Evolutionary conservation across 345 rosid genomes (phyloP).

Genomic region (Angophora floribunda): DNA sequence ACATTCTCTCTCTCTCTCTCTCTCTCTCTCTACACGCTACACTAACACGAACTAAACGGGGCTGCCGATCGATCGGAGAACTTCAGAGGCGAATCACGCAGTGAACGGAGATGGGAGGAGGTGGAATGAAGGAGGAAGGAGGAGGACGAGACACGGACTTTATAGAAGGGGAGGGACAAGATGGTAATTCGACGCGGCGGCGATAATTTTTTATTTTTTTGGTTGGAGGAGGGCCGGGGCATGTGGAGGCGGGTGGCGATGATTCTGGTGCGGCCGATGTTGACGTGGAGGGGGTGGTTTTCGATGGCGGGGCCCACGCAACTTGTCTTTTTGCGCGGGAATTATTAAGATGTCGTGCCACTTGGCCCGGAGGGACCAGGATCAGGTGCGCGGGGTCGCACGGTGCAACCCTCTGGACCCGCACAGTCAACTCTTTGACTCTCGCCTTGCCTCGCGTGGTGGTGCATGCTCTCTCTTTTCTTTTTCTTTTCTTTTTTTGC

Average conservation of each 20-base stretch:
- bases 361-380: not conserved
- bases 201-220: not conserved
- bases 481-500: rapidly evolving
- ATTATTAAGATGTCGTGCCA: not conserved
- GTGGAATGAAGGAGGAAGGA: not conserved
- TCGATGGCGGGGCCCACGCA: not conserved
- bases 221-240: not conserved
- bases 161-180: constrained; percentile 9
- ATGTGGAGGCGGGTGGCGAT: constrained; percentile 12
- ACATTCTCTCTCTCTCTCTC: constrained; percentile 26
- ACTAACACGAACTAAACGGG: not conserved
- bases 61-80: not conserved
- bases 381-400: not conserved
- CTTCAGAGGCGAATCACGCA: not conserved
- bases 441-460: not conserved
- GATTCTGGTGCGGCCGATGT: constrained; percentile 11
- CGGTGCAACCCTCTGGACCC: not conserved
- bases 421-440: not conserved
- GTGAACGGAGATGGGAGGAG: constrained; percentile 3
- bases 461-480: not conserved
- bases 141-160: not conserved
- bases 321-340: not conserved
- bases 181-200: not conserved
- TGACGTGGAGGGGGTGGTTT: not conserved
- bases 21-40: not conserved